These are phyloP conservation scores for Lineolata rhizophorae DNA, from an alignment of 495 filamentous ascomycete genomes.

Conservation along the genomic window DNA sequence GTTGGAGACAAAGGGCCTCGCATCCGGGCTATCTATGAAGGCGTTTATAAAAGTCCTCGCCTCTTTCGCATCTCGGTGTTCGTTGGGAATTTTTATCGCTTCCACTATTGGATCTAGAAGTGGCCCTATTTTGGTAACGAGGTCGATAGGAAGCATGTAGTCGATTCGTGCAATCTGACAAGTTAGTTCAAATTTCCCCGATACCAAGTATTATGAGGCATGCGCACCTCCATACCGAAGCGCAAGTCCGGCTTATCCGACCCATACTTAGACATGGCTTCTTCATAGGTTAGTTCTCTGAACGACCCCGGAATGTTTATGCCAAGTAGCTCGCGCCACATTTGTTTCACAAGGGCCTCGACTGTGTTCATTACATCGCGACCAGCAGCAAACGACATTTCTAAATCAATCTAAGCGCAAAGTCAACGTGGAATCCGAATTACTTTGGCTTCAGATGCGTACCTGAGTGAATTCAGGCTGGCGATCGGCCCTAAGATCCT, in stretches of 20 bases:
- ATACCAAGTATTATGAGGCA: conserved; percentile 7
- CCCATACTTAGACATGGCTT: conserved; percentile 63
- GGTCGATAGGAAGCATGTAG: conserved; percentile 36
- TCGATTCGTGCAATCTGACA: conserved; percentile 39
- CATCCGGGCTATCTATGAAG: conserved; percentile 47
- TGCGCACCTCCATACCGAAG: conserved; percentile 28
- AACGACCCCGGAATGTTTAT: conserved; percentile 22
- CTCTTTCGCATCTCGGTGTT: too few species aligned
- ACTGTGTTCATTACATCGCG: conserved; percentile 50
- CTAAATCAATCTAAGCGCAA: conserved; percentile 57
- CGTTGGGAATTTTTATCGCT: conserved; percentile 39
- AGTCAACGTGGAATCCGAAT: too few species aligned
- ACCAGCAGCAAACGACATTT: conserved; percentile 65
- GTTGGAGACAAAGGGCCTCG: conserved; percentile 35
- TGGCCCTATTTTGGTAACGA: conserved; percentile 47
- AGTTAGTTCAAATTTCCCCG: not conserved
- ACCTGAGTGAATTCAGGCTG: conserved; percentile 96
- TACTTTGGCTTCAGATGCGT: conserved; percentile 6
- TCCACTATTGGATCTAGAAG: conserved; percentile 44
- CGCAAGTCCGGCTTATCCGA: conserved; percentile 84
- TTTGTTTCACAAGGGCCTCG: conserved; percentile 35
- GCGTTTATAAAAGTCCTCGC: conserved; percentile 36
- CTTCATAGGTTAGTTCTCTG: conserved; percentile 41
- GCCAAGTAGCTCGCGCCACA: conserved; percentile 26
- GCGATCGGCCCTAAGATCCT: conserved; percentile 78